Evolutionary conservation across 768 basidiomycete species (phyloP).

Genomic region (Russula brevipes): DNA sequence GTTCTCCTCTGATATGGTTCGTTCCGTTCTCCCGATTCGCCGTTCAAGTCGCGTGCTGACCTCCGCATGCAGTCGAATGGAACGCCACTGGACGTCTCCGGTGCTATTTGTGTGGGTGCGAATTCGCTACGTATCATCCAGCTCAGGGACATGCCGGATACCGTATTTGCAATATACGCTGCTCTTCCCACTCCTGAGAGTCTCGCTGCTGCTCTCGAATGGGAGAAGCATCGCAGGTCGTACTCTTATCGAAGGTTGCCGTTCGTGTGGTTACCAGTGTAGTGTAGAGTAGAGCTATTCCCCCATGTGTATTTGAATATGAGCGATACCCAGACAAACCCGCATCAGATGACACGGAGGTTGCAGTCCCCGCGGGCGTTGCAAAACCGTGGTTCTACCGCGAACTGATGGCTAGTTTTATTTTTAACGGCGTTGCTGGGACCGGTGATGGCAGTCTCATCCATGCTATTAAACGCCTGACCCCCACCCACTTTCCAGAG

Average conservation of each 20-base stretch:
- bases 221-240: conserved; percentile 6
- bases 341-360: not conserved
- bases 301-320: not conserved
- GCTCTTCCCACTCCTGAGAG: conserved; percentile 6
- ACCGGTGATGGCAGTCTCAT: no score
- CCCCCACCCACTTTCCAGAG: not conserved
- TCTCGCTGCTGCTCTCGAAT: not conserved
- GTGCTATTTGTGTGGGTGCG: conserved; percentile 11
- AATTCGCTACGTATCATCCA: conserved; percentile 20
- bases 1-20: conserved; percentile 18
- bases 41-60: not conserved
- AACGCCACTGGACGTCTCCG: conserved; percentile 16
- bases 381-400: no score
- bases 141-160: conserved; percentile 14
- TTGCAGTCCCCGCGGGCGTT: no score
- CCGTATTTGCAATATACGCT: conserved; percentile 18
- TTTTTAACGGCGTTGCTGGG: no score
- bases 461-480: not conserved
- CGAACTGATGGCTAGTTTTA: no score
- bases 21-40: not conserved
- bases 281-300: not conserved
- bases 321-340: not conserved
- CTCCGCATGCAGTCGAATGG: not conserved
- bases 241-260: not conserved
- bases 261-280: not conserved